Evolutionary conservation across 2,329 filamentous ascomycete species (phyloP).

Genomic region (Arthrobotrys entomopaga): DNA sequence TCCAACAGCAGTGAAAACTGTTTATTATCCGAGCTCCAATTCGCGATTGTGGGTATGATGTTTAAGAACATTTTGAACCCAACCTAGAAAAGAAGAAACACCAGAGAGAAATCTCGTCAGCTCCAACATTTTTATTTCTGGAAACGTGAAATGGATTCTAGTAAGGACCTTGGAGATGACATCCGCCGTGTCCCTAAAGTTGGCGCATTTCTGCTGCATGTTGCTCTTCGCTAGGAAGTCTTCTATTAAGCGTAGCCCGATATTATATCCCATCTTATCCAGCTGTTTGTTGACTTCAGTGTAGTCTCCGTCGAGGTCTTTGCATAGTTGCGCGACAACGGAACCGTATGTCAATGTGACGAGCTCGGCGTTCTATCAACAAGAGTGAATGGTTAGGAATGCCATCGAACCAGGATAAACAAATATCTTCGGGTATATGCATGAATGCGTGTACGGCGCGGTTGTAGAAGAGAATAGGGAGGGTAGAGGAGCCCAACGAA

Average conservation of each 20-base stretch:
- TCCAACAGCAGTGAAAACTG: slow-evolving; percentile 97
- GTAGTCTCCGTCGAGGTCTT: slow-evolving; percentile 95
- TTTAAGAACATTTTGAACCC: slow-evolving; percentile 99
- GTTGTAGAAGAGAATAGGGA: neutral
- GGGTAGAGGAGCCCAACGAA: slow-evolving; percentile 48
- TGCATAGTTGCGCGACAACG: slow-evolving; percentile 94
- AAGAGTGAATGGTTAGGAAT: neutral
- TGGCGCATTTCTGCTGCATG: slow-evolving; percentile 85
- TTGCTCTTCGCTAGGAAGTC: slow-evolving; percentile 97
- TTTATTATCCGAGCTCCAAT: slow-evolving; percentile 96
- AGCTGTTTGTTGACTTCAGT: slow-evolving; percentile 95
- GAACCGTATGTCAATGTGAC: slow-evolving; percentile 98
- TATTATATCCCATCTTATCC: slow-evolving; percentile 99
- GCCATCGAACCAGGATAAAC: neutral
- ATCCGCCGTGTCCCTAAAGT: slow-evolving; percentile 95
- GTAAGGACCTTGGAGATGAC: slow-evolving; percentile 84
- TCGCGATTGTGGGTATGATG: slow-evolving; percentile 89
- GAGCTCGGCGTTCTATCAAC: slow-evolving; percentile 76
- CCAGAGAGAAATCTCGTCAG: slow-evolving; percentile 21
- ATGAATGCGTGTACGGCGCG: slow-evolving; percentile 2
- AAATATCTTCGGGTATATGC: neutral
- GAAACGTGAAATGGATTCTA: neutral
- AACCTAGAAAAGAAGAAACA: slow-evolving; percentile 68
- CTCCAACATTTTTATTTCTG: neutral
- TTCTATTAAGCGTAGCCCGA: slow-evolving; percentile 92